Evolutionary conservation across 768 basidiomycete species (phyloP).

Genomic region (Lactifluus echinatus): DNA sequence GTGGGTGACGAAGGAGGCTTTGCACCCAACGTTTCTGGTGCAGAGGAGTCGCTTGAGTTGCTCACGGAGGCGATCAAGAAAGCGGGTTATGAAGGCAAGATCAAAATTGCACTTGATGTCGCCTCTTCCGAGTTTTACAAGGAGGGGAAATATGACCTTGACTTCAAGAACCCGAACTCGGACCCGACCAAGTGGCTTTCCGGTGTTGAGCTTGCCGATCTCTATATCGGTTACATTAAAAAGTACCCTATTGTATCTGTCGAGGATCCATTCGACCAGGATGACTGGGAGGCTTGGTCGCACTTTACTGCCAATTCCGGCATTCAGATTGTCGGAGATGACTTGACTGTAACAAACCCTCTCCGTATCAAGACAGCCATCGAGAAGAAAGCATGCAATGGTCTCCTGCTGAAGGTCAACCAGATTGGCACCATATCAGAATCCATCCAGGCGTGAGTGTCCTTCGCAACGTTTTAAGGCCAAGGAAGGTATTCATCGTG

Average conservation of each 20-base stretch:
- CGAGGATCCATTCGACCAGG: constrained; percentile 99
- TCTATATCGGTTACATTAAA: constrained; percentile 79
- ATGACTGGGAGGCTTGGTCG: constrained; percentile 98
- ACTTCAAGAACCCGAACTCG: constrained; percentile 99
- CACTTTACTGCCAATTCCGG: constrained; percentile 75
- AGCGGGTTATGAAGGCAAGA: constrained; percentile 97
- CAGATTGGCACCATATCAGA: constrained; percentile 99
- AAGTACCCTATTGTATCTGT: constrained; percentile 95
- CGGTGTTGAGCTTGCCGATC: constrained; percentile 84
- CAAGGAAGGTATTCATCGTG: neutral
- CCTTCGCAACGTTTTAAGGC: neutral
- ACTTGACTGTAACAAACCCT: constrained; percentile 97
- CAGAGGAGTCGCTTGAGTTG: constrained; percentile 95
- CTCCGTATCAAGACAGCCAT: constrained; percentile 96
- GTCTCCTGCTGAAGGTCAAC: constrained; percentile 97
- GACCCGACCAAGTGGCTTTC: constrained; percentile 95
- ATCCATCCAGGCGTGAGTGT: constrained; percentile 91
- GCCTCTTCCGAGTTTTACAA: constrained; percentile 99
- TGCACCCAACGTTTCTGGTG: constrained; percentile 94
- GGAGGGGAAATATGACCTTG: constrained; percentile 98
- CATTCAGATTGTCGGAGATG: constrained; percentile 92
- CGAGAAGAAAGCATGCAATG: constrained; percentile 99
- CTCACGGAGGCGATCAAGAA: constrained; percentile 93
- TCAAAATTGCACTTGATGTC: constrained; percentile 97
- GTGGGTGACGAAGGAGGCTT: constrained; percentile 99